phyloP scores from a whole-genome alignment of 305 asterid species.

The Rubia occidens region DNA sequence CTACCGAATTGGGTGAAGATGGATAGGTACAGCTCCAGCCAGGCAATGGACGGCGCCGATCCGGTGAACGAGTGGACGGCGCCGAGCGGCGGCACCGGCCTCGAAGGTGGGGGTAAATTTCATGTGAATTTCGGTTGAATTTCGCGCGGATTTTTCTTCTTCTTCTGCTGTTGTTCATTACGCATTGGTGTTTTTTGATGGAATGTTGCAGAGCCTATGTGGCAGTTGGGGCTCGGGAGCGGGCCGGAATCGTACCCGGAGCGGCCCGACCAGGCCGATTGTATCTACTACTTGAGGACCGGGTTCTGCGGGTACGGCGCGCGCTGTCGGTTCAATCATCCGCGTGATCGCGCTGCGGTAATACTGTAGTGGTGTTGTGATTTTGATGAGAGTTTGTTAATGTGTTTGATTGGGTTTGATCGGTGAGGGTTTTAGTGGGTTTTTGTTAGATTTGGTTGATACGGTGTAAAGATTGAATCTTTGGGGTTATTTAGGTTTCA shows the following conservation, averaged over 20 bases:
- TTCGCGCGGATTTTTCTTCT: conserved; percentile 3
- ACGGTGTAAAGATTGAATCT: conserved; percentile 4
- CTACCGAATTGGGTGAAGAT: conserved; percentile 19
- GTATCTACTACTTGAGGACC: conserved; percentile 79
- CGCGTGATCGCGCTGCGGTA: conserved; percentile 67
- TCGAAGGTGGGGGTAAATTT: conserved; percentile 65
- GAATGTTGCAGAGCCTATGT: conserved; percentile 67
- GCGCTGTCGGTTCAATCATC: conserved; percentile 96
- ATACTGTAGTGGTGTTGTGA: not conserved
- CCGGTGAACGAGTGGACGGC: conserved; percentile 88
- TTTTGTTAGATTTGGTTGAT: conserved; percentile 15
- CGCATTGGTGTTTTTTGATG: conserved; percentile 17
- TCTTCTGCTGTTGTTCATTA: conserved; percentile 3
- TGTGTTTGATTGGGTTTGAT: conserved; percentile 15
- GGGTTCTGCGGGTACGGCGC: conserved; percentile 84
- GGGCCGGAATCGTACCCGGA: conserved; percentile 75
- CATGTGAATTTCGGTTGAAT: conserved; percentile 35
- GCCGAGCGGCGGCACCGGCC: conserved; percentile 86
- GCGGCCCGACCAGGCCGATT: conserved; percentile 69
- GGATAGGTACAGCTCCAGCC: conserved; percentile 65
- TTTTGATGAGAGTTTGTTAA: not conserved
- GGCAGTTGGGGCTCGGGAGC: conserved; percentile 57
- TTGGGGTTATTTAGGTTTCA: not conserved
- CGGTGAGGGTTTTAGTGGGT: not conserved
- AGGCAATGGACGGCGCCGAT: conserved; percentile 65